Evolutionary conservation across 495 filamentous ascomycete genomes (phyloP).

Genomic region (Lentithecium fluviatile): DNA sequence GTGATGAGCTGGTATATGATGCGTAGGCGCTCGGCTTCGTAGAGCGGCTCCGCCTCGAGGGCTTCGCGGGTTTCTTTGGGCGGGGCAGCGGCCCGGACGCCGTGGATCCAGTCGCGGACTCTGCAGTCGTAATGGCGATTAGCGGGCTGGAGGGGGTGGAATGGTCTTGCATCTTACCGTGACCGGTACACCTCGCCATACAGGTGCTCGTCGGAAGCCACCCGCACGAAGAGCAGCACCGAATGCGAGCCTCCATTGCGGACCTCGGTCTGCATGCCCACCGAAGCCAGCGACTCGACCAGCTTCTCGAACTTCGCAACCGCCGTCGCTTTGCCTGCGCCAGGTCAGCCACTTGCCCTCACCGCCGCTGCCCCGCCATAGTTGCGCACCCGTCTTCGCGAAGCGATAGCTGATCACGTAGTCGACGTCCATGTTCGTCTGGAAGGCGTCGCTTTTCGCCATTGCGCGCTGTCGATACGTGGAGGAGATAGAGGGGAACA

Average conservation of each 20-base stretch:
- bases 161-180: conserved; percentile 46
- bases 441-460: conserved; percentile 42
- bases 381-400: conserved; percentile 60
- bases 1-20: conserved; percentile 86
- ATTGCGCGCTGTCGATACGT: conserved; percentile 9
- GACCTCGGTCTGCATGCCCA: conserved; percentile 82
- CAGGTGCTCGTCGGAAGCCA: conserved; percentile 65
- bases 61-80: conserved; percentile 66
- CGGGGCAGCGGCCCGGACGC: conserved; percentile 76
- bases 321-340: conserved; percentile 64
- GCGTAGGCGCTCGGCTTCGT: conserved; percentile 83
- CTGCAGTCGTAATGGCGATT: conserved; percentile 48
- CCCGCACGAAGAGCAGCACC: conserved; percentile 78
- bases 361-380: background rate
- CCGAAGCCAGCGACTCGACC: conserved; percentile 64
- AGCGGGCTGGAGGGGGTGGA: background rate
- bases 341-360: background rate
- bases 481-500: background rate
- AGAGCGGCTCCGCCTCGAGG: conserved; percentile 66
- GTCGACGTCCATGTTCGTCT: conserved; percentile 73
- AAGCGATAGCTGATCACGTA: conserved; percentile 87
- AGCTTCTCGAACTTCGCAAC: conserved; percentile 72
- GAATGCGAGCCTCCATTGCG: conserved; percentile 74
- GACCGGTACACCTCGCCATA: conserved; percentile 54
- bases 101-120: conserved; percentile 94